Base-by-base conservation (phyloP, 202 grass and related monocot species). In the Brachypodium distachyon region DNA sequence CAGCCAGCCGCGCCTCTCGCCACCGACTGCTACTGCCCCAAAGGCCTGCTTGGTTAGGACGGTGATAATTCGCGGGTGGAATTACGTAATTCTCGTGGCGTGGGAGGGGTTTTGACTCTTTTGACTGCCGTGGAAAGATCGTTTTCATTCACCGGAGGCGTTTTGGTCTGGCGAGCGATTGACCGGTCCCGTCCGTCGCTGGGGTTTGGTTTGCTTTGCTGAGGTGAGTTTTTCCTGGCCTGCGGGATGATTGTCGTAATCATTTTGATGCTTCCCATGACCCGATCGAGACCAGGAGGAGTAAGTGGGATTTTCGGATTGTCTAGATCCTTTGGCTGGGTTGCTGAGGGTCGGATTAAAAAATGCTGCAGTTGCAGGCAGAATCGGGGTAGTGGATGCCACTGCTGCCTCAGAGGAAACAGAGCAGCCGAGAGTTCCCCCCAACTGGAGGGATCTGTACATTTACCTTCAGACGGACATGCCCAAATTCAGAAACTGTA, bases 141-240 rank as follows among this genome's bases (percentile, higher is more conserved):
- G 42, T 69, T 69, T 69, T 69, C 66, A 29, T 32, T 4, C 51
- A 0, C 5, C 66, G 16, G 42, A 19, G 9, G 28, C n/a, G n/a
- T n/a, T n/a, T n/a, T 36, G 40, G 70, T 86, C 81, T 6, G 70
- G 83, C 83, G 11, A 61, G 77, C 9, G 43, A 86, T 81, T 81
- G 83, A 70, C 69, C 41, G 7, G 73, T 27, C 36, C 36, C n/a
- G n/a, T n/a, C n/a, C n/a, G n/a, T 28, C 41, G 14, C 38, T n/a
- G 51, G 6, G 33, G 52, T 61, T 65, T 50, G 34, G 69, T 75
- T 76, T 62, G 49, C 34, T 67, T 39, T 43, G 52, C 41, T 60
- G 76, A 68, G 27, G 1, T 39, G 51, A 31, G 50, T 57, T 58
- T 67, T 33, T 2, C 17, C 17, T 53, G 1, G 21, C 39, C 14